phyloP scores from a whole-genome alignment of 2,329 filamentous ascomycete species.

The Hypoxylon sp. region DNA sequence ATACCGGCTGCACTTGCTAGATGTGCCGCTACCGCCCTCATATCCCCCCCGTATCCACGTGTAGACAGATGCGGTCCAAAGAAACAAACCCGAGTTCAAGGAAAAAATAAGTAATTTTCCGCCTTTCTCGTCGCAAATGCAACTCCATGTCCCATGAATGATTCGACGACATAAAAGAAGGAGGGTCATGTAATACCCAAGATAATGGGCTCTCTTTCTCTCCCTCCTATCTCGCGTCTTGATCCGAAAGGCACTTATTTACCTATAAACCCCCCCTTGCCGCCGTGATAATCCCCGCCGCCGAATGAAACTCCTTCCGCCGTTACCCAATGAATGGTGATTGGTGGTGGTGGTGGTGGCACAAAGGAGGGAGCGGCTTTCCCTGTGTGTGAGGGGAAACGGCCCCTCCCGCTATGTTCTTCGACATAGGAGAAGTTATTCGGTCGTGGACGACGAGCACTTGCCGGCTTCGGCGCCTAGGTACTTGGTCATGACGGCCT shows the following conservation, averaged over 20 bases:
- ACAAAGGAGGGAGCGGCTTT: slow-evolving; percentile 33
- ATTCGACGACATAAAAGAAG: slow-evolving; percentile 30
- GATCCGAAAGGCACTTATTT: slow-evolving; percentile 34
- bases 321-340: slow-evolving; percentile 41
- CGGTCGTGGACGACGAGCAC: slow-evolving; percentile 17
- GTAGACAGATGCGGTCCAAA: slow-evolving; percentile 25
- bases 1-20: slow-evolving; percentile 6
- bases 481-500: slow-evolving; percentile 79
- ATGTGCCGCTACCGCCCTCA: slow-evolving; percentile 6
- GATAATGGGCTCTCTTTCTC: slow-evolving; percentile 17
- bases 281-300: slow-evolving; percentile 16
- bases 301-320: slow-evolving; percentile 42
- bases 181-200: not conserved
- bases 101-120: slow-evolving; percentile 30
- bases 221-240: slow-evolving; percentile 23
- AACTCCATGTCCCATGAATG: slow-evolving; percentile 43
- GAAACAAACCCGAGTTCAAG: slow-evolving; percentile 21
- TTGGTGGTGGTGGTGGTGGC: slow-evolving; percentile 36
- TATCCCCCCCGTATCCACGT: slow-evolving; percentile 13
- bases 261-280: slow-evolving; percentile 16
- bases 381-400: slow-evolving; percentile 3
- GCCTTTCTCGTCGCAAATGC: slow-evolving; percentile 44
- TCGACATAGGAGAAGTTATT: slow-evolving; percentile 2
- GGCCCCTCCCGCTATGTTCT: slow-evolving; percentile 9
- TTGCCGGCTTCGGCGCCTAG: slow-evolving; percentile 61